A percentile compares a stretch with the other conserved stretches of the same genome.
These are phyloP conservation scores for Fusarium concolor DNA, from an alignment of 2,329 filamentous ascomycete species.

Conservation along the genomic window DNA sequence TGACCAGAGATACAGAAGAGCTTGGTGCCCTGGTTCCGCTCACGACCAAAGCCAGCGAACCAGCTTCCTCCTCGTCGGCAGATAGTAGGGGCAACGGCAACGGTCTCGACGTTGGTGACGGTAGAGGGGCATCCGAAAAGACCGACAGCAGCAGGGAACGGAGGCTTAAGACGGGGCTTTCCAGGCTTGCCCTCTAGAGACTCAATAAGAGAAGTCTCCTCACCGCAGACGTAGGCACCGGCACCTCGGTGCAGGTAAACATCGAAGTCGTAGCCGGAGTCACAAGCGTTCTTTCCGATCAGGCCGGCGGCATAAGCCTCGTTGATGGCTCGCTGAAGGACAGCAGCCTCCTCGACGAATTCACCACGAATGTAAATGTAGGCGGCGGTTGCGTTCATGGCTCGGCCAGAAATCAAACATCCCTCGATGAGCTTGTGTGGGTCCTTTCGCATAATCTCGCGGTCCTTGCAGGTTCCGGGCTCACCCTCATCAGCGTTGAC, in stretches of 20 bases:
- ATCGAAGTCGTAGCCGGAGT: constrained; percentile 97
- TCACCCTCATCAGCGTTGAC: constrained; percentile 99
- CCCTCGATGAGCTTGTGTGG: constrained; percentile 99
- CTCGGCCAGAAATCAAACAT: constrained; percentile 92
- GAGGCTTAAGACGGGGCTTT: constrained; percentile 98
- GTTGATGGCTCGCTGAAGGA: constrained; percentile 95
- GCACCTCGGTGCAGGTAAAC: constrained; percentile 96
- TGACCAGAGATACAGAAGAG: constrained; percentile 98
- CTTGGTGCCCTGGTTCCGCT: constrained; percentile 97
- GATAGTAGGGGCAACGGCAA: constrained; percentile 95
- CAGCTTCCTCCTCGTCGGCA: constrained; percentile 90
- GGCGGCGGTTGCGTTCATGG: constrained; percentile 98
- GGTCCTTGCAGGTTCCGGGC: constrained; percentile 98
- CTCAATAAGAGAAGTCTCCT: constrained; percentile 98
- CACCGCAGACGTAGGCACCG: constrained; percentile 97
- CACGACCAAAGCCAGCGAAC: constrained; percentile 94
- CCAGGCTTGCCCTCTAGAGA: constrained; percentile 98
- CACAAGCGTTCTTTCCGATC: constrained; percentile 98
- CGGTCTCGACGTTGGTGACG: constrained; percentile 97
- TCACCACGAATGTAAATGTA: constrained; percentile 99
- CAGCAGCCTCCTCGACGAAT: constrained; percentile 94
- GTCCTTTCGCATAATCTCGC: constrained; percentile 99
- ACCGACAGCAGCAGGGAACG: constrained; percentile 96
- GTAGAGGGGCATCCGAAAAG: constrained; percentile 98
- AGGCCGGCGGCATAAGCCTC: constrained; percentile 95